Evolutionary conservation across 73 alveolate genomes (phyloP).

Genomic region (Paramecium pentaurelia): DNA sequence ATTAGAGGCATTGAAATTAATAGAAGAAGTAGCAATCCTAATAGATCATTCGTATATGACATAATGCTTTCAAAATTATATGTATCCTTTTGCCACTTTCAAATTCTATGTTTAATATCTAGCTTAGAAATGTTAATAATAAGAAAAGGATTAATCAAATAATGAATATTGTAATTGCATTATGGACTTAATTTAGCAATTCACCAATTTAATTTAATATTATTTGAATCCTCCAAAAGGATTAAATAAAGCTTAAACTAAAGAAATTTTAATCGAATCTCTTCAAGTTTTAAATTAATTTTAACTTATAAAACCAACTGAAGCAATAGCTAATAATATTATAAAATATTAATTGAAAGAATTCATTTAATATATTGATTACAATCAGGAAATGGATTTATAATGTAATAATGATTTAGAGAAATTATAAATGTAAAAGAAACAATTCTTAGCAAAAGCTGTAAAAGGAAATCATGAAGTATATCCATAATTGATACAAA

Average conservation of each 20-base stretch:
- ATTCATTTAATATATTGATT: not conserved
- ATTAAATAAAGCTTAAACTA: not conserved
- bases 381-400: not conserved
- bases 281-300: not conserved
- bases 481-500: not conserved
- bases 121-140: not conserved
- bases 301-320: not conserved
- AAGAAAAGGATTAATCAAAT: not conserved
- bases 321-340: not conserved
- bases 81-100: slow-evolving; percentile 39
- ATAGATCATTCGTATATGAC: not conserved
- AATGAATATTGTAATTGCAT: not conserved
- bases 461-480: not conserved
- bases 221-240: not conserved
- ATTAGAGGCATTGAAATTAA: not conserved
- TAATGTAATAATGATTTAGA: not conserved
- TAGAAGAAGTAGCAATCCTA: not conserved
- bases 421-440: not conserved
- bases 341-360: not conserved
- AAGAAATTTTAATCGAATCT: not conserved
- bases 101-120: not conserved
- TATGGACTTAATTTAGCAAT: not conserved
- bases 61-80: not conserved
- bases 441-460: not conserved
- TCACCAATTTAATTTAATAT: not conserved